These are phyloP conservation scores for Verticillium alfalfae DNA, from an alignment of 2,329 filamentous ascomycete genomes.

Conservation along the genomic window DNA sequence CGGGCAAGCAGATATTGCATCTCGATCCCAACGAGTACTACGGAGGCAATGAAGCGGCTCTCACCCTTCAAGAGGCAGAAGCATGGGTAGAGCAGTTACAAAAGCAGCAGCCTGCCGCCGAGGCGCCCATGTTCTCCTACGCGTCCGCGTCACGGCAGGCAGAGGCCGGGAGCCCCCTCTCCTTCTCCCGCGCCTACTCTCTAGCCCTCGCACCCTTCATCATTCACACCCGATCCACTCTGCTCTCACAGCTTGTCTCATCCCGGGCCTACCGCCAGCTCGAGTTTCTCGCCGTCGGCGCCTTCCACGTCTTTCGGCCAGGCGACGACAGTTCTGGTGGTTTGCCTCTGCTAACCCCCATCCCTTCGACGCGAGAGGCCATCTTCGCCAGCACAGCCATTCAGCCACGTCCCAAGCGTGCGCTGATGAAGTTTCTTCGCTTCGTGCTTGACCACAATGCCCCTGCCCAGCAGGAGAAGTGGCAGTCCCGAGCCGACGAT, in stretches of 20 bases:
- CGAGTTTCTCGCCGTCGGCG: conserved; percentile 89
- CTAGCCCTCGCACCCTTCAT: conserved; percentile 80
- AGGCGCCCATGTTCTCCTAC: conserved; percentile 26
- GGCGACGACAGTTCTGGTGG: conserved; percentile 13
- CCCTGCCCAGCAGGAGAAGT: conserved; percentile 47
- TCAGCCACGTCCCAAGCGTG: conserved; percentile 74
- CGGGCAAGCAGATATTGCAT: conserved; percentile 85
- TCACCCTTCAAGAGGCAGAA: conserved; percentile 77
- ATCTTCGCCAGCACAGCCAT: conserved; percentile 76
- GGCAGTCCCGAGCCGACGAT: conserved; percentile 50
- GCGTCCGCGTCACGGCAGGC: conserved; percentile 30
- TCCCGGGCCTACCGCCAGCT: conserved; percentile 84
- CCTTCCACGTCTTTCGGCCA: conserved; percentile 73
- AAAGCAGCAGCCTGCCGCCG: conserved; percentile 13
- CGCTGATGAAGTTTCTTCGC: conserved; percentile 89
- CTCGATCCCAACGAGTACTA: conserved; percentile 86
- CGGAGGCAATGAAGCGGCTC: conserved; percentile 77
- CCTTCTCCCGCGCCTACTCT: conserved; percentile 69
- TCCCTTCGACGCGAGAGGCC: conserved; percentile 88
- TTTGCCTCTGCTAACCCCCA: conserved; percentile 50
- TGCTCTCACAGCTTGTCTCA: conserved; percentile 78
- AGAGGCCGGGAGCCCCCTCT: conserved; percentile 36
- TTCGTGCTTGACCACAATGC: conserved; percentile 71
- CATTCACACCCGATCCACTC: conserved; percentile 74
- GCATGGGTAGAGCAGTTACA: conserved; percentile 54